Evolutionary conservation across 768 basidiomycete genomes (phyloP).

Genomic region (Lyophyllum shimeji): DNA sequence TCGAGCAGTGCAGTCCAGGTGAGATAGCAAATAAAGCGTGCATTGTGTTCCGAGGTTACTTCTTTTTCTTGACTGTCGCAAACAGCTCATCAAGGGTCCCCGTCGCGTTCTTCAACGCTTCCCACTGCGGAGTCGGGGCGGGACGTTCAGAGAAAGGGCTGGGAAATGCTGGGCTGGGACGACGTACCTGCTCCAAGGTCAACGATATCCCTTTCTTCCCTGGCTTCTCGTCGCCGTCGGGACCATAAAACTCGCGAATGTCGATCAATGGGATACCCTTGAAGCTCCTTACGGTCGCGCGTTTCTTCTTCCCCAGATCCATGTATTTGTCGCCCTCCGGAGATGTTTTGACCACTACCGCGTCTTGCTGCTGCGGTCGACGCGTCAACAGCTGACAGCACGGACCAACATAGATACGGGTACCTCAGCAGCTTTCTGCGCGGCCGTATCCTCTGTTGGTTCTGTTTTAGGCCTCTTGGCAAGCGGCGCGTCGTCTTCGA

Average conservation of each 20-base stretch:
- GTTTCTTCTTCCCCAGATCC: constrained; percentile 71
- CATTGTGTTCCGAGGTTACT: constrained; percentile 8
- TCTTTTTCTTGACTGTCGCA: constrained; percentile 31
- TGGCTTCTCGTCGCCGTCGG: constrained; percentile 59
- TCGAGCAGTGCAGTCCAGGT: background rate
- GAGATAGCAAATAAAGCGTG: background rate
- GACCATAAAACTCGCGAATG: constrained; percentile 72
- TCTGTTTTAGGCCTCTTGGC: constrained; percentile 37
- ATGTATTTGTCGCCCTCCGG: constrained; percentile 54
- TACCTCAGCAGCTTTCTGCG: background rate
- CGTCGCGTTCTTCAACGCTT: constrained; percentile 44
- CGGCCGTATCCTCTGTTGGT: background rate
- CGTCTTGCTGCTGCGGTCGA: constrained; percentile 6
- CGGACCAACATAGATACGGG: background rate
- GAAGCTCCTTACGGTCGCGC: constrained; percentile 52
- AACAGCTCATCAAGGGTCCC: constrained; percentile 55
- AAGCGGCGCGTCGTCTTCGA: constrained; percentile 13
- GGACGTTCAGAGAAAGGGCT: background rate
- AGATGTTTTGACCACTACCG: constrained; percentile 24
- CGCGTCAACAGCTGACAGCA: background rate
- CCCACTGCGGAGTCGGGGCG: constrained; percentile 44
- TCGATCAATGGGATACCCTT: constrained; percentile 60
- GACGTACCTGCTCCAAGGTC: constrained; percentile 57
- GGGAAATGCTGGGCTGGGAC: background rate
- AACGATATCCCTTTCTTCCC: constrained; percentile 83